These are phyloP conservation scores for Nelumbo lutea DNA, from an alignment of 164 flowering plant species.

Conservation along the genomic window DNA sequence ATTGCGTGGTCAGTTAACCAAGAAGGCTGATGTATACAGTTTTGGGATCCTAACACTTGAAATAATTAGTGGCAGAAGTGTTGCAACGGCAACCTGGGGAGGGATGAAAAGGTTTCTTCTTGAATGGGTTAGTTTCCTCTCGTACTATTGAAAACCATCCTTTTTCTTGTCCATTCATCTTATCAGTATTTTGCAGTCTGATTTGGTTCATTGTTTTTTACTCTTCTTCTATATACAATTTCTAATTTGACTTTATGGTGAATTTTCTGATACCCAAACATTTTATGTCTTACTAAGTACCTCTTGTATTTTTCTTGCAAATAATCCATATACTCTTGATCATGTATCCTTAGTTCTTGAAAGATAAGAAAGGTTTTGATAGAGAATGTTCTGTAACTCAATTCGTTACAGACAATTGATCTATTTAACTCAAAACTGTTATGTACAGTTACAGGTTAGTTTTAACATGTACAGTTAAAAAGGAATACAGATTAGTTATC, in stretches of 20 bases:
- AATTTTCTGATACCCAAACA: background rate
- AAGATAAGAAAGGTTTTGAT: too few species aligned
- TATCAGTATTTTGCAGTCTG: background rate
- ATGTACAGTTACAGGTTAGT: too few species aligned
- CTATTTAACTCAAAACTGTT: too few species aligned
- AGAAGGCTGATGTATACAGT: slow-evolving; percentile 82
- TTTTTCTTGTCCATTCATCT: background rate
- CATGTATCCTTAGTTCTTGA: too few species aligned
- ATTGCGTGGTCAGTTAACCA: slow-evolving; percentile 65
- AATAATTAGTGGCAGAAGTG: slow-evolving; percentile 62
- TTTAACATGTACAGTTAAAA: too few species aligned
- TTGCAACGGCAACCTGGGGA: slow-evolving; percentile 46
- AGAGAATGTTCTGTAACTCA: too few species aligned
- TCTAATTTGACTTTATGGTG: background rate
- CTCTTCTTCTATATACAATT: background rate
- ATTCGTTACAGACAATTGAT: too few species aligned
- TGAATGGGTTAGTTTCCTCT: slow-evolving; percentile 42
- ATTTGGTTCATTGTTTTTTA: background rate
- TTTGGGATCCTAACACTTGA: slow-evolving; percentile 76
- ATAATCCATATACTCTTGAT: background rate
- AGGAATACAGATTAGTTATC: too few species aligned
- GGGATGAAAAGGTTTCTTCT: slow-evolving; percentile 39
- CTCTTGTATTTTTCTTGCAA: background rate
- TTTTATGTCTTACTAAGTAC: background rate
- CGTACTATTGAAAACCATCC: background rate